Percentiles rank a stretch among this genome's conserved stretches.
phyloP scores from a whole-genome alignment of 805 yeast genomes.

The Lachancea cidri region DNA sequence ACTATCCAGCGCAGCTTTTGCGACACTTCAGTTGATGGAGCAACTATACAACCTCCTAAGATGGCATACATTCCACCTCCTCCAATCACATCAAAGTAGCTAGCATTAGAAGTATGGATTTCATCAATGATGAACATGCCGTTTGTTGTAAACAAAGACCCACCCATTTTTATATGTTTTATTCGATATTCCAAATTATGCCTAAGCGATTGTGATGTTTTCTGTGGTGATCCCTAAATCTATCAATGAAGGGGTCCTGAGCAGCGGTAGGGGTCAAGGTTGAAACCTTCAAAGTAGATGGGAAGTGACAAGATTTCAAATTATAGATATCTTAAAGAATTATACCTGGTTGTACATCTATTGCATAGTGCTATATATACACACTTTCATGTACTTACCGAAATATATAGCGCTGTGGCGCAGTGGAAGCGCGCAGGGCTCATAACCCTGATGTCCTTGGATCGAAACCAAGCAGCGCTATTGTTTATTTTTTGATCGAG shows the following conservation, averaged over 20 bases:
- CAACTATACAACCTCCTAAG: constrained; percentile 62
- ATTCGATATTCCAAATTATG: no score
- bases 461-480: constrained; percentile 96
- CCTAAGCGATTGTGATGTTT: no score
- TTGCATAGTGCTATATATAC: no score
- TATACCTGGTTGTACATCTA: no score
- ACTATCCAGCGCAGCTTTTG: constrained; percentile 57
- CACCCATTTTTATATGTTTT: neutral
- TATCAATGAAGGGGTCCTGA: no score
- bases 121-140: constrained; percentile 93
- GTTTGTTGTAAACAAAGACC: constrained; percentile 50
- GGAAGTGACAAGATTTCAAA: no score
- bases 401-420: constrained; percentile 78
- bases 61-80: constrained; percentile 88
- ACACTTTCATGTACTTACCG: no score
- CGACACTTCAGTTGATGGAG: constrained; percentile 33
- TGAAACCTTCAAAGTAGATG: no score
- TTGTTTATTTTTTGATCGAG: constrained; percentile 17
- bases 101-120: constrained; percentile 43
- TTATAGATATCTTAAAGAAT: no score
- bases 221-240: no score
- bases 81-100: constrained; percentile 56
- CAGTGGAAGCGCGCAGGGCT: constrained; percentile 99
- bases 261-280: no score
- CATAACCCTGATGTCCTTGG: constrained; percentile 98